phyloP scores from a whole-genome alignment of 306 rosid genomes.

The Castanopsis chinensis region DNA sequence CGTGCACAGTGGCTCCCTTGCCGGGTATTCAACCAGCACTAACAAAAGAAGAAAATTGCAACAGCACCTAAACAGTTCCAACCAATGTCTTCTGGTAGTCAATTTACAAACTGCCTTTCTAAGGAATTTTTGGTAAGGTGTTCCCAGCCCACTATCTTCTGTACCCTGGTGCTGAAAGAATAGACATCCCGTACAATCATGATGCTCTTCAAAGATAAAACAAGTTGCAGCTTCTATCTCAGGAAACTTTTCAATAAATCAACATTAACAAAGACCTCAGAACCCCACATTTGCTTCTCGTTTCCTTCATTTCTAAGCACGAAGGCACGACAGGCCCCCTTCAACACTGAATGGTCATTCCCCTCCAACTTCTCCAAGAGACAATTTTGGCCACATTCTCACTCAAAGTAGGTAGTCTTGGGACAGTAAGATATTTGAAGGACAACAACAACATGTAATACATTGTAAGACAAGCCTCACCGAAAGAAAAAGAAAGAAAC shows the following conservation, averaged over 20 bases:
- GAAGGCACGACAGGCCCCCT: constrained; percentile 17
- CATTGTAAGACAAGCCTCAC: not conserved
- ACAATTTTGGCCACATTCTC: constrained; percentile 21
- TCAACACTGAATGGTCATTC: not conserved
- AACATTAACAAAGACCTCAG: constrained; percentile 11
- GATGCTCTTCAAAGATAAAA: constrained; percentile 41
- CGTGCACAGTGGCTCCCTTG: constrained; percentile 23
- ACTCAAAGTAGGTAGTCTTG: not conserved
- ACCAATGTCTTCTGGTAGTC: constrained; percentile 19
- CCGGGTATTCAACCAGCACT: constrained; percentile 29
- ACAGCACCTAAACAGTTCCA: constrained; percentile 13
- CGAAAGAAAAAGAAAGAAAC: not conserved
- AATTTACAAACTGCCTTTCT: constrained; percentile 18
- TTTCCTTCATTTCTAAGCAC: constrained; percentile 12
- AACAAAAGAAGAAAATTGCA: constrained; percentile 13
- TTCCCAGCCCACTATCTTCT: constrained; percentile 42
- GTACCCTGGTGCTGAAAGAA: constrained; percentile 35
- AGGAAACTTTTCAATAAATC: constrained; percentile 23
- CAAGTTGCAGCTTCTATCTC: constrained; percentile 30
- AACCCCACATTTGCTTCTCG: constrained; percentile 20
- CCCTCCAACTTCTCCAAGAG: not conserved
- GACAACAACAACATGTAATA: not conserved
- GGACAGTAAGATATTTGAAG: not conserved
- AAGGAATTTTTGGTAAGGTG: constrained; percentile 24
- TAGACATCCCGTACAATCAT: constrained; percentile 33